phyloP scores from a whole-genome alignment of 768 basidiomycete genomes.

The Termitomyces sp. region DNA sequence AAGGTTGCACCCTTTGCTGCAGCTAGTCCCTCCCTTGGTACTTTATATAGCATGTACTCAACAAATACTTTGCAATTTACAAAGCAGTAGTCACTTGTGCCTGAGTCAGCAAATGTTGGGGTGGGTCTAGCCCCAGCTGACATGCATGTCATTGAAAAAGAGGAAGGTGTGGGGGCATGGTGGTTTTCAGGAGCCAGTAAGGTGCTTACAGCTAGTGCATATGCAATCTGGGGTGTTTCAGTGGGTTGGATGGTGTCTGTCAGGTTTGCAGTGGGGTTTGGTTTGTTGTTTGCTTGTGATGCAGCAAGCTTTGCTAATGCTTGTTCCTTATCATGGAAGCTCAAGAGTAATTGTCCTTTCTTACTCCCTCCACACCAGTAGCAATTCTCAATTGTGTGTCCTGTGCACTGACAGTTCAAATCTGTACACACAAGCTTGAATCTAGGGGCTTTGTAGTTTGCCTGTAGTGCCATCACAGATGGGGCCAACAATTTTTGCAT shows the following conservation, averaged over 20 bases:
- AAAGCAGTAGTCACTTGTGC: not conserved
- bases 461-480: not conserved
- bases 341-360: slow-evolving; percentile 3
- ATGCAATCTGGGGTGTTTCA: not conserved
- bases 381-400: slow-evolving; percentile 1
- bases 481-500: not conserved
- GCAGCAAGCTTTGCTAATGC: not conserved
- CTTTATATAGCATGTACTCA: not conserved
- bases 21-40: not conserved
- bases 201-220: too few species aligned
- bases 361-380: slow-evolving; percentile 6
- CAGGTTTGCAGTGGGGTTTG: not conserved
- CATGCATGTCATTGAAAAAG: too few species aligned
- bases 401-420: not conserved
- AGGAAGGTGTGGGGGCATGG: too few species aligned
- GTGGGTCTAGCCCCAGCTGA: too few species aligned
- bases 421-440: not conserved
- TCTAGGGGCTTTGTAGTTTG: not conserved
- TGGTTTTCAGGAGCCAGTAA: too few species aligned
- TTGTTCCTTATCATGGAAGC: not conserved
- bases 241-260: not conserved
- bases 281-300: not conserved
- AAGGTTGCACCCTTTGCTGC: not conserved
- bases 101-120: not conserved
- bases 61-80: not conserved